Evolutionary conservation across 257 asterid genomes (phyloP).

Genomic region (Leptodermis oblonga): DNA sequence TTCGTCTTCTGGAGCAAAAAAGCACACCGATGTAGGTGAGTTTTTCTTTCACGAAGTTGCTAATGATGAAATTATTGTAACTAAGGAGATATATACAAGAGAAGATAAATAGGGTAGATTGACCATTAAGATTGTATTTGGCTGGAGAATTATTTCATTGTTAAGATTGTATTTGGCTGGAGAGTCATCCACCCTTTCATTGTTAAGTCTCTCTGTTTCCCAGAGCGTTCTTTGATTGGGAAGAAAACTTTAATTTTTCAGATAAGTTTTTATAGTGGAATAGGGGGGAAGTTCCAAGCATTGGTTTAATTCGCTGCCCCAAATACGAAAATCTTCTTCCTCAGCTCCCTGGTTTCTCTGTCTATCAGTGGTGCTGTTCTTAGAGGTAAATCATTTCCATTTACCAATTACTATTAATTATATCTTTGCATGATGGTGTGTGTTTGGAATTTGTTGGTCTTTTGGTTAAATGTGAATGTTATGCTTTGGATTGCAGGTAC

Average conservation of each 20-base stretch:
- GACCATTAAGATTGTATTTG: too few relatives aligned
- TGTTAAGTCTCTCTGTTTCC: too few relatives aligned
- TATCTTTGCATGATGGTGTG: background rate
- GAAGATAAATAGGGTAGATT: background rate
- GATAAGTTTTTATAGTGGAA: slow-evolving; percentile 19
- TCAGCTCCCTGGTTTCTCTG: slow-evolving; percentile 71
- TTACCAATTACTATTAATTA: background rate
- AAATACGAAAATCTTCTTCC: slow-evolving; percentile 86
- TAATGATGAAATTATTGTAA: background rate
- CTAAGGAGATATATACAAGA: background rate
- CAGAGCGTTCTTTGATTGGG: slow-evolving; percentile 7
- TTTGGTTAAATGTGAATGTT: background rate
- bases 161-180: too few relatives aligned
- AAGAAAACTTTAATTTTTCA: slow-evolving; percentile 12
- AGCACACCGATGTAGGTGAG: slow-evolving; percentile 75
- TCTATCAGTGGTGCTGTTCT: slow-evolving; percentile 87
- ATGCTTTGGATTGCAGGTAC: too few relatives aligned
- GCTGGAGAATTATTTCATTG: background rate
- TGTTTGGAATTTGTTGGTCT: background rate
- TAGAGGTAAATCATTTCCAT: slow-evolving; percentile 40
- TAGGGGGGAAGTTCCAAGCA: slow-evolving; percentile 61
- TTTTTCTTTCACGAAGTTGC: slow-evolving; percentile 18
- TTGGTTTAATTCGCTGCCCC: slow-evolving; percentile 87
- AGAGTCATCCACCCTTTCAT: too few relatives aligned
- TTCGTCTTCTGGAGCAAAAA: slow-evolving; percentile 67